A percentile compares a stretch with the other conserved stretches of the same genome.
Evolutionary conservation across 2,329 filamentous ascomycete species (phyloP).

Genomic region (Aspergillus caelatus): DNA sequence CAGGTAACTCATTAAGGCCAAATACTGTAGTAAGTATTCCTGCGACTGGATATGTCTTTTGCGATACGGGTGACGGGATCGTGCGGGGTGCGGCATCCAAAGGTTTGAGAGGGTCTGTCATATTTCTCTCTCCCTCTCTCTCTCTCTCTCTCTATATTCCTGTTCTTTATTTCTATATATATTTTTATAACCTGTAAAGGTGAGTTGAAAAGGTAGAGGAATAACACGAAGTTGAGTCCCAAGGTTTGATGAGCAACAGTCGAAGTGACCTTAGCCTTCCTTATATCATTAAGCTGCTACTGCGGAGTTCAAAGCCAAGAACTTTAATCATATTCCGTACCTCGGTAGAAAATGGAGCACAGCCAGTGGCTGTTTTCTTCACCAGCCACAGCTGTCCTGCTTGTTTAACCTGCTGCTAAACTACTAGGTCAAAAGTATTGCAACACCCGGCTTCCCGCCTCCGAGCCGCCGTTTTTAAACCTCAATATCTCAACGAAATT

Average conservation of each 20-base stretch:
- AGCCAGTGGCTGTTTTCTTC: neutral
- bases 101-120: slow-evolving; percentile 41
- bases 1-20: slow-evolving; percentile 74
- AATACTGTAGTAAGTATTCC: slow-evolving; percentile 80
- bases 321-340: neutral
- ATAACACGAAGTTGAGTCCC: neutral
- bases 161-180: neutral
- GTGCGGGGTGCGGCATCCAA: slow-evolving; percentile 28
- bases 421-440: too few species aligned
- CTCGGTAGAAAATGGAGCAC: neutral
- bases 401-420: too few species aligned
- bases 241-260: neutral
- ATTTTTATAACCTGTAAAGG: neutral
- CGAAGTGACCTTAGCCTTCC: neutral
- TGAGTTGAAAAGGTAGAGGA: neutral
- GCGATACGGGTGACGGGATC: slow-evolving; percentile 56
- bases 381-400: neutral
- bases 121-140: slow-evolving; percentile 13
- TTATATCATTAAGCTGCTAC: neutral
- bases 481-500: too few species aligned
- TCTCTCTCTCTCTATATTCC: neutral
- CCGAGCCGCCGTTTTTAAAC: too few species aligned
- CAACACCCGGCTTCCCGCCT: too few species aligned
- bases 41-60: slow-evolving; percentile 69
- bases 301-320: too few species aligned